Conservation (phyloP, 2,329 filamentous ascomycete genomes). For the Didymella glomerata region DNA sequence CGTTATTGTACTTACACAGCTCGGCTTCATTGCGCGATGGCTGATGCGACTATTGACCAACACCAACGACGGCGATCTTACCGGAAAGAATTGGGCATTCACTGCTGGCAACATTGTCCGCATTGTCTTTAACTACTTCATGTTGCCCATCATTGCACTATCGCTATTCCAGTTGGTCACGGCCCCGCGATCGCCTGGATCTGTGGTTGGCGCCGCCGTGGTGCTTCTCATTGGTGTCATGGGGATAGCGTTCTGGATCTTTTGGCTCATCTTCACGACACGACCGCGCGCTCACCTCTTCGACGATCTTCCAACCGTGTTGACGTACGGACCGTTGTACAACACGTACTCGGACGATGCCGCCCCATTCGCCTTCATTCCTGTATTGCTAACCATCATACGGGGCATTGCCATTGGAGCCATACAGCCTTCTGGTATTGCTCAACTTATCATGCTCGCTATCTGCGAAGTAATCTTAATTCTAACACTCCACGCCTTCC, state of each 20-base stretch:
- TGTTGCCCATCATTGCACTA: constrained; percentile 84
- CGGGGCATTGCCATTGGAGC: constrained; percentile 91
- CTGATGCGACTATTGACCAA: constrained; percentile 74
- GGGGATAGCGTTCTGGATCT: constrained; percentile 78
- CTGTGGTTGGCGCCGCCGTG: constrained; percentile 76
- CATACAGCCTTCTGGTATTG: constrained; percentile 90
- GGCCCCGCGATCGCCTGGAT: constrained; percentile 71
- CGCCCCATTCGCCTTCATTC: constrained; percentile 87
- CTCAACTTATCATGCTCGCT: constrained; percentile 88
- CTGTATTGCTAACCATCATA: constrained; percentile 82
- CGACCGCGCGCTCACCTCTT: constrained; percentile 88
- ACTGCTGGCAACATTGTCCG: constrained; percentile 67
- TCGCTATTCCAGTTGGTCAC: constrained; percentile 93
- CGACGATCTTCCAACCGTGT: constrained; percentile 87
- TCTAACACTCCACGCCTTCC: constrained; percentile 85
- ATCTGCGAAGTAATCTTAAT: constrained; percentile 94
- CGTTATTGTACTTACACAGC: constrained; percentile 74
- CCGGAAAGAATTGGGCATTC: constrained; percentile 91
- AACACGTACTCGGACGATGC: constrained; percentile 97
- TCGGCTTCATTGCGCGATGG: constrained; percentile 81
- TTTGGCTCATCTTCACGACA: constrained; percentile 80
- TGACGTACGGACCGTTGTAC: constrained; percentile 91
- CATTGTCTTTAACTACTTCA: constrained; percentile 90
- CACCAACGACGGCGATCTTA: constrained; percentile 83
- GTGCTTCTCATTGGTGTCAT: constrained; percentile 77